Evolutionary conservation across 2,329 filamentous ascomycete genomes (phyloP), one percentile per base, ranked within the genome.

Genomic region (Aureobasidium sp.): DNA sequence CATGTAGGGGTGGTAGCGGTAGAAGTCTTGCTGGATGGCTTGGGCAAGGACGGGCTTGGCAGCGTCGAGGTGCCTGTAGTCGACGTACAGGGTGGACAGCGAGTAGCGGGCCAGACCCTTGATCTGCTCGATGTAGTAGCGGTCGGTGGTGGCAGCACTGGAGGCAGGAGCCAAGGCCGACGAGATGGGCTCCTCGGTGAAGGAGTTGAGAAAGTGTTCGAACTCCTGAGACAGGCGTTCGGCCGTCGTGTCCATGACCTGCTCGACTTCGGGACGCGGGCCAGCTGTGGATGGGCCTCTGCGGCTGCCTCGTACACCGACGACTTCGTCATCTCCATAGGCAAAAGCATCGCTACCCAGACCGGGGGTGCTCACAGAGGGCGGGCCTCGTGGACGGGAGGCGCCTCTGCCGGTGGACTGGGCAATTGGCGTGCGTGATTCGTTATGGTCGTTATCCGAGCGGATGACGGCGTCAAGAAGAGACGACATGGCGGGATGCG

Each of bases 1-100:
- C 70, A 99, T 84, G 73, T 94, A 99, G 2, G 94, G 94, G 27
- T 95, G 82, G 73, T 96, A 96, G 67, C 94, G 90, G 75, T 97
- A 97, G 79, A 97, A 97, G 71, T 95, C 89, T 68, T 86, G 87
- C 67, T 91, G 88, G 65, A 97, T 88, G 56, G 91, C 93, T 64
- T 90, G 87, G 45, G 93, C 91, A 58, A 99, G 79, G 62, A 89
- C 86, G 12, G 17, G 27, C 35, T 50, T 60, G 27, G 49, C 42
- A 2, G 40, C 39, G 1, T 31, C 27, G 33, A 99, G 79, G 74
- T 99, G 94, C 67, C 86, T 90, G 76, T 87, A 94, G 76, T 95
- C 90, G 70, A 95, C 84, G 72, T 94, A 95, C 62, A 94, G 85
- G 6, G 90, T 94, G 1, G 90, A 93, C n/a, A 93, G 82, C 66